Evolutionary conservation across 805 yeast genomes (phyloP).

Genomic region (Blastobotrys parvus): DNA sequence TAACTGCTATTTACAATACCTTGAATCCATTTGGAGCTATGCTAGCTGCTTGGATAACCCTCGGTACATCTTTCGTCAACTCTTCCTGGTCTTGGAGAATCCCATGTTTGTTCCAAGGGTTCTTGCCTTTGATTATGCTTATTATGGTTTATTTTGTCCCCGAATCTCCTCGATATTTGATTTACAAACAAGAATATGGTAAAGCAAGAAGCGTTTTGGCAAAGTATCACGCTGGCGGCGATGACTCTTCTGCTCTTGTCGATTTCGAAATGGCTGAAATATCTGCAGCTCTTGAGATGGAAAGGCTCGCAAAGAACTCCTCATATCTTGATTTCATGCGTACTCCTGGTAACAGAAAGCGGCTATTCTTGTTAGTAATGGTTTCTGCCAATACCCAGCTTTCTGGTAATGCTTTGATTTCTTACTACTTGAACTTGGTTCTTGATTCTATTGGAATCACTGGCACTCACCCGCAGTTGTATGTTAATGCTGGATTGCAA

Average conservation of each 20-base stretch:
- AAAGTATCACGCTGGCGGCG: constrained; percentile 14
- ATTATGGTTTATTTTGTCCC: constrained; percentile 54
- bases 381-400: constrained; percentile 13
- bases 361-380: constrained; percentile 6
- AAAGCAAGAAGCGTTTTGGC: constrained; percentile 28
- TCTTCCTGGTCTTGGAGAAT: constrained; percentile 51
- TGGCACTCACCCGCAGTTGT: constrained; percentile 11
- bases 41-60: constrained; percentile 3
- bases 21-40: constrained; percentile 1
- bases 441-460: constrained; percentile 48
- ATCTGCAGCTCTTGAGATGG: constrained; percentile 15
- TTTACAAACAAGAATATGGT: constrained; percentile 25
- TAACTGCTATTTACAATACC: constrained; percentile 39
- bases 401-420: constrained; percentile 15
- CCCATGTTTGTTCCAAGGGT: constrained; percentile 60
- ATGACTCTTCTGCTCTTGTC: constrained; percentile 8
- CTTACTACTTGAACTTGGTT: constrained; percentile 43
- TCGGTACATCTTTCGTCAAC: constrained; percentile 6
- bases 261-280: constrained; percentile 17
- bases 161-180: constrained; percentile 37
- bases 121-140: constrained; percentile 49
- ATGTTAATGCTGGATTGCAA: constrained; percentile 15
- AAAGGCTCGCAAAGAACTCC: constrained; percentile 11
- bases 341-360: constrained; percentile 8
- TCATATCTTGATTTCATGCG: constrained; percentile 14